Evolutionary conservation across 2,329 filamentous ascomycete genomes (phyloP).

Genomic region (Penicillium sp.): DNA sequence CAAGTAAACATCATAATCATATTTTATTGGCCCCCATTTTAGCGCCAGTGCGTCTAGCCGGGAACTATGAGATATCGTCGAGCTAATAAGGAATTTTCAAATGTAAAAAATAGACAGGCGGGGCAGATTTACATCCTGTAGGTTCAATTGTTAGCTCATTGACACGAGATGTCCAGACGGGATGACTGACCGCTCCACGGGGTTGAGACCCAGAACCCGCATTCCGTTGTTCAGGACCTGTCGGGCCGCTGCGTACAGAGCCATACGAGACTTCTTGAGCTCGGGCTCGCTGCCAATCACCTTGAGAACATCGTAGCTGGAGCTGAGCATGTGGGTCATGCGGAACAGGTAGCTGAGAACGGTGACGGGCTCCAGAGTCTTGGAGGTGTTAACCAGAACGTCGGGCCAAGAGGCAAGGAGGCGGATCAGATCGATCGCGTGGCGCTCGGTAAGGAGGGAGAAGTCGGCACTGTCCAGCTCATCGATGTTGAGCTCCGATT

Average conservation of each 20-base stretch:
- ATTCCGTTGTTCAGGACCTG: slow-evolving; percentile 71
- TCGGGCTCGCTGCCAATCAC: slow-evolving; percentile 66
- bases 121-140: slow-evolving; percentile 37
- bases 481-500: slow-evolving; percentile 55
- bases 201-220: slow-evolving; percentile 68
- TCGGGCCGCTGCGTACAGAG: slow-evolving; percentile 66
- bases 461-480: slow-evolving; percentile 63
- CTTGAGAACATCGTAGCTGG: slow-evolving; percentile 67
- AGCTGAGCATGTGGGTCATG: slow-evolving; percentile 67
- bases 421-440: slow-evolving; percentile 67
- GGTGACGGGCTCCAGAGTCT: slow-evolving; percentile 70
- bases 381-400: slow-evolving; percentile 66
- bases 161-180: background rate
- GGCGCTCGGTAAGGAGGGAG: slow-evolving; percentile 65
- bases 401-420: slow-evolving; percentile 70
- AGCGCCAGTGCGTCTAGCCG: slow-evolving; percentile 32
- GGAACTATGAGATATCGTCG: slow-evolving; percentile 24
- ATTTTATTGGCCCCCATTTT: slow-evolving; percentile 27
- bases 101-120: slow-evolving; percentile 11
- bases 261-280: slow-evolving; percentile 64
- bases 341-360: slow-evolving; percentile 72
- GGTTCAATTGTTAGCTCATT: slow-evolving; percentile 14
- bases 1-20: slow-evolving; percentile 13
- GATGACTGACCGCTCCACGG: slow-evolving; percentile 61
- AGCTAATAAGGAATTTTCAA: slow-evolving; percentile 16